phyloP scores from a whole-genome alignment of 2,329 filamentous ascomycete genomes.

The Colletotrichum sp. region DNA sequence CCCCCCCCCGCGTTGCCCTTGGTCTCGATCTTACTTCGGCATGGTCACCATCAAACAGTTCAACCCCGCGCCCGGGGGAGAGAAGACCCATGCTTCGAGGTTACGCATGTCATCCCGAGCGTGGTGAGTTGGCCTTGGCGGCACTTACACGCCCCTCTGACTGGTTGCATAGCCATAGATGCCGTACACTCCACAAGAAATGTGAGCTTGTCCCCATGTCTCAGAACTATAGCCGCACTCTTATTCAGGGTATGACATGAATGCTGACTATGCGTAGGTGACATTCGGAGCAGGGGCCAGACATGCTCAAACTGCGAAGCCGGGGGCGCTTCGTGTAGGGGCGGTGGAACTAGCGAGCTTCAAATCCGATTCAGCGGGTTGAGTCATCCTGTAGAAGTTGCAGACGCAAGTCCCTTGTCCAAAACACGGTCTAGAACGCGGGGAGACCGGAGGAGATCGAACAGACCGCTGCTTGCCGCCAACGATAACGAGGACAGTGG shows the following conservation, averaged over 20 bases:
- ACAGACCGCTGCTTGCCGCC: not conserved
- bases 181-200: not conserved
- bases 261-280: not conserved
- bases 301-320: not conserved
- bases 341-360: not conserved
- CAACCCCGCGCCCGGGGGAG: not conserved
- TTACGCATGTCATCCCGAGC: not conserved
- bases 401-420: not conserved
- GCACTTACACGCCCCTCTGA: not conserved
- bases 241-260: not conserved
- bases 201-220: not conserved
- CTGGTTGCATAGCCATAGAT: not conserved
- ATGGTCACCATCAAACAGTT: not conserved
- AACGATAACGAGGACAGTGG: accelerated
- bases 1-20: not conserved
- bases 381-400: not conserved
- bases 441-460: not conserved
- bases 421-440: not conserved
- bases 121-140: not conserved
- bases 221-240: not conserved
- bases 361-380: not conserved
- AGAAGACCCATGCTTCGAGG: not conserved
- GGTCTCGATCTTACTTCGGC: not conserved
- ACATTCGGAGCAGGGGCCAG: not conserved
- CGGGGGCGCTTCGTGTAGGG: not conserved